Conservation (phyloP, 495 filamentous ascomycete species). For the Aspergillus cavernicola region DNA sequence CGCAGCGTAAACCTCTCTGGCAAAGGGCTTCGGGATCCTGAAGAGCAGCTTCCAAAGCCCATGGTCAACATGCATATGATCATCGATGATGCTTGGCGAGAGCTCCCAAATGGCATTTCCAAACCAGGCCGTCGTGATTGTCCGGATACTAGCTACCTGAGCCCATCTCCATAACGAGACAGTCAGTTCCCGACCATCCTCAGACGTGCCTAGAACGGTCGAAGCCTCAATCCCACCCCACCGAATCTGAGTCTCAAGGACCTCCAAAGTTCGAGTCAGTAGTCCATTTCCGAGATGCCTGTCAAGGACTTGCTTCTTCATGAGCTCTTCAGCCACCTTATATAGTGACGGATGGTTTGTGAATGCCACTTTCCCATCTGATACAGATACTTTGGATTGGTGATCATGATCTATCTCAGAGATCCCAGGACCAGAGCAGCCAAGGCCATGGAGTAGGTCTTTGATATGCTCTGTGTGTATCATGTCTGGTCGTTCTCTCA, state of each 20-base stretch:
- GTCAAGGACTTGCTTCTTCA: conserved; percentile 3
- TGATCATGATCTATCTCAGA: background rate
- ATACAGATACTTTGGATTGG: background rate
- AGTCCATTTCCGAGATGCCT: background rate
- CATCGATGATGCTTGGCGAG: background rate
- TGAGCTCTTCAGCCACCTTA: background rate
- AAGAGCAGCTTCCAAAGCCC: conserved; percentile 3
- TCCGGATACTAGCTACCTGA: background rate
- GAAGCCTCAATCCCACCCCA: background rate
- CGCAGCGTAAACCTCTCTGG: background rate
- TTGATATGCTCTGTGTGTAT: background rate
- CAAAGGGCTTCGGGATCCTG: background rate
- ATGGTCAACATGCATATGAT: background rate
- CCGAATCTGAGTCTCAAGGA: background rate
- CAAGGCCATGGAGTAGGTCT: background rate
- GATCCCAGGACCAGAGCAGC: background rate
- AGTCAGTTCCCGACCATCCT: background rate
- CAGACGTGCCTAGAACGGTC: background rate
- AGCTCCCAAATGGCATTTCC: background rate
- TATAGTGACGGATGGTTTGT: background rate
- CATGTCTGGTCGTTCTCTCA: background rate
- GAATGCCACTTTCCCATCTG: background rate
- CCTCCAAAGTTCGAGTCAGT: background rate
- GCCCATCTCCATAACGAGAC: conserved; percentile 4
- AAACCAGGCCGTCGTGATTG: conserved; percentile 5